phyloP scores from a whole-genome alignment of 495 filamentous ascomycete species.

The Aspergillus nanangensis region DNA sequence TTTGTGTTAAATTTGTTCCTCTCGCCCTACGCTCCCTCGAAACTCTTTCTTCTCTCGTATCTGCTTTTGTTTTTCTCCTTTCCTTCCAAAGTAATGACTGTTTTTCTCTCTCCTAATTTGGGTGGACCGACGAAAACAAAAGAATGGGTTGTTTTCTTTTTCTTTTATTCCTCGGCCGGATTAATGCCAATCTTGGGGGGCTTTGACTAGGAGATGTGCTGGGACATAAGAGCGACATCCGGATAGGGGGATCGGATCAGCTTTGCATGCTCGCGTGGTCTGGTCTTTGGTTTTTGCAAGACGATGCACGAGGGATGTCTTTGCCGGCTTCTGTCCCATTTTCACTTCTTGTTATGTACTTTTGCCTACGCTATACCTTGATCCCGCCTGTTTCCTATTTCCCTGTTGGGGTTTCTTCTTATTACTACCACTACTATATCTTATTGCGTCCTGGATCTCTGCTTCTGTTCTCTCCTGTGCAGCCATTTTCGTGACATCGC shows the following conservation, averaged over 20 bases:
- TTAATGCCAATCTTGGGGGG: slow-evolving; percentile 20
- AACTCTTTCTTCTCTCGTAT: slow-evolving; percentile 24
- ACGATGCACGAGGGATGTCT: slow-evolving; percentile 19
- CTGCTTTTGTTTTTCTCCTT: slow-evolving; percentile 19
- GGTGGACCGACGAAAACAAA: slow-evolving; percentile 21
- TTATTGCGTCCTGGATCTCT: slow-evolving; percentile 17
- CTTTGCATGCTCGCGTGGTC: slow-evolving; percentile 15
- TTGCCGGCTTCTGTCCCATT: slow-evolving; percentile 31
- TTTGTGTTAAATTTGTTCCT: slow-evolving; percentile 32
- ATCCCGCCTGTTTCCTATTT: slow-evolving; percentile 31
- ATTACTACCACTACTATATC: slow-evolving; percentile 13
- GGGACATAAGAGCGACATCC: slow-evolving; percentile 18
- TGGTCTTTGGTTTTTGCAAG: slow-evolving; percentile 18
- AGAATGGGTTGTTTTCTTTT: slow-evolving; percentile 14
- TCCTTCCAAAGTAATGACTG: slow-evolving; percentile 26
- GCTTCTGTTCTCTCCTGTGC: slow-evolving; percentile 19
- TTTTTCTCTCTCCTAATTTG: slow-evolving; percentile 23
- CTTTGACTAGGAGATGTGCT: slow-evolving; percentile 23
- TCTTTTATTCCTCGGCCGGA: slow-evolving; percentile 14
- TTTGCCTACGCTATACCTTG: slow-evolving; percentile 50
- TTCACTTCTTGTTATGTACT: slow-evolving; percentile 53
- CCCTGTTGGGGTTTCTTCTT: slow-evolving; percentile 27
- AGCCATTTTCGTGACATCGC: slow-evolving; percentile 24
- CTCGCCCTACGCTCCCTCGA: slow-evolving; percentile 35
- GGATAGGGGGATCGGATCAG: slow-evolving; percentile 11